Base-by-base conservation (phyloP, 208 protist species). In the Acanthamoeba royreba region DNA sequence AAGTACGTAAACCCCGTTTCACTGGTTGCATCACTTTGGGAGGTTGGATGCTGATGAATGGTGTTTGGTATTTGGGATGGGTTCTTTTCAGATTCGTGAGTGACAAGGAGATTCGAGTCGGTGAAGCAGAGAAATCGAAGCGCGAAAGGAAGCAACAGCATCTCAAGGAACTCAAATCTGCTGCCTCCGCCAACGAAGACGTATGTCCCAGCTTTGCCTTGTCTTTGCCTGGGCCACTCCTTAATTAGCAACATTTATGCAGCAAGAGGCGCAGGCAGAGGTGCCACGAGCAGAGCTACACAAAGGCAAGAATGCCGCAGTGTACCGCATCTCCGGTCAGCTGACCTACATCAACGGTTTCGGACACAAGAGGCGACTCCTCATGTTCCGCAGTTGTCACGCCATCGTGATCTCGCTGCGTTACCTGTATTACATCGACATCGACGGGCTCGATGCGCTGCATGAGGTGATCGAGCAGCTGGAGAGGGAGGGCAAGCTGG, bases 281-380 rank as follows among this genome's bases (percentile, higher is more conserved):
- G 87, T 92, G 46, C 87, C 87, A 4, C 42, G 61, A 25, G 31
- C 61, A 58, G 87, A 92, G 45, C 19, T 92, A 17, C 87, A 92
- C 46, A 49, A 92, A 38, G 45, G 46, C 40, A 92, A 92, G 87
- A 69, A 92, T 42, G 42, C 87, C 43, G 87, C 69, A 5, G 92
- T 94, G 43, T 94, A 94, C 92, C 77, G 92, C 40, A 63, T 94
- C 63, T 86, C 92, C 25, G 92, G 92, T 38, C 85, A 93, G 47
- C 85, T 94, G 22, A 94, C 92, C n/a, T 94, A 94, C 88, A 79
- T 94, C 79, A 94, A 94, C 69, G 92, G 83, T 45, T 89, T 94
- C 49, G 40, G 40, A 35, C 91, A 94, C 74, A 88, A 94, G 63
- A 58, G 52, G 58, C 61, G 52, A 3, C 42, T 92, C 25, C 61